These are phyloP conservation scores for Sclerotinia minor DNA, from an alignment of 2,329 filamentous ascomycete genomes.

Conservation along the genomic window DNA sequence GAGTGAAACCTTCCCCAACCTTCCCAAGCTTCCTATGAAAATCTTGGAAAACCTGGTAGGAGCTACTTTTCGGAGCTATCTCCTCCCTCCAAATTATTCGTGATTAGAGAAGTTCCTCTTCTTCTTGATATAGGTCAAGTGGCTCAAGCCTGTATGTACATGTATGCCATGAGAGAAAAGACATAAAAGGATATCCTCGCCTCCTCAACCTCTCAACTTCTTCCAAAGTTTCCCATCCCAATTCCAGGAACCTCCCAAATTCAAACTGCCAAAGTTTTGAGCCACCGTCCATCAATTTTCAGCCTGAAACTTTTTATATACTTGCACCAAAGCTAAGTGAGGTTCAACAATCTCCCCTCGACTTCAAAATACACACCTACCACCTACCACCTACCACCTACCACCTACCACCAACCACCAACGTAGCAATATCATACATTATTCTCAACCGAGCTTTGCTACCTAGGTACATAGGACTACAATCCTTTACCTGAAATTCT, in stretches of 20 bases:
- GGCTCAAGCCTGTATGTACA: conserved; percentile 8
- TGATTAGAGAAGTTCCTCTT: background rate
- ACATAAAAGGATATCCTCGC: conserved; percentile 27
- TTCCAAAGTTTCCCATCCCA: background rate
- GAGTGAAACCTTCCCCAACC: conserved; percentile 21
- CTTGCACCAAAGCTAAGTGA: conserved; percentile 3
- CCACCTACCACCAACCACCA: too few relatives aligned
- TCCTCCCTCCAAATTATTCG: background rate
- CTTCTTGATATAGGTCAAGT: conserved; percentile 23
- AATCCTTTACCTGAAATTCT: background rate
- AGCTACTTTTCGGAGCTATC: background rate
- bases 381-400: background rate
- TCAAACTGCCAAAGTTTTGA: background rate
- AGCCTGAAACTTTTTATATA: background rate
- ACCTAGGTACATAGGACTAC: background rate
- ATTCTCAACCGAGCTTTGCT: conserved; percentile 2
- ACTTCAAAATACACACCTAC: background rate
- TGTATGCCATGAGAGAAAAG: conserved; percentile 24
- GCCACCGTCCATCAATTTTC: conserved; percentile 16
- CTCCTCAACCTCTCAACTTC: conserved; percentile 23
- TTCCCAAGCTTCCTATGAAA: conserved; percentile 9
- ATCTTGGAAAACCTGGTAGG: conserved; percentile 23
- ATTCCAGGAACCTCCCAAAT: background rate
- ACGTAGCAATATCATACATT: background rate
- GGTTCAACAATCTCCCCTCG: background rate